These are phyloP conservation scores for Mariannaea elegans DNA, from an alignment of 2,329 filamentous ascomycete species.

Conservation along the genomic window DNA sequence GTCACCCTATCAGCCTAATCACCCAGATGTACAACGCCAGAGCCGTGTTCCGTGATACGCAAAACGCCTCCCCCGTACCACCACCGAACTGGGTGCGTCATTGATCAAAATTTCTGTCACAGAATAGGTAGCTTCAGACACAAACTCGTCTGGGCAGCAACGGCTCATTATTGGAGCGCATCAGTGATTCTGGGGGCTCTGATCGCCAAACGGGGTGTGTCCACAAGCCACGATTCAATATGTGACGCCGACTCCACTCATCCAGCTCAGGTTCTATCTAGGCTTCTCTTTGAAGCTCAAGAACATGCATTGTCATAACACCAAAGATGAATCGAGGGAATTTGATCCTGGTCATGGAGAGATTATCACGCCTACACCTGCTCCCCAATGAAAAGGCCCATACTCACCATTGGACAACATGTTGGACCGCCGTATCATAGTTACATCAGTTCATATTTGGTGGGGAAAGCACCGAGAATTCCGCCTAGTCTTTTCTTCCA, in stretches of 20 bases:
- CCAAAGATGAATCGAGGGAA: neutral
- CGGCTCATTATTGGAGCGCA: constrained; percentile 37
- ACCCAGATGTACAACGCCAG: neutral
- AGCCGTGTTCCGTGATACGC: constrained; percentile 9
- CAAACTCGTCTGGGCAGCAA: neutral
- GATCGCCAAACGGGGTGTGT: constrained; percentile 23
- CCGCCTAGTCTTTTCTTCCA: constrained; percentile 28
- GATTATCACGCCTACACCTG: neutral
- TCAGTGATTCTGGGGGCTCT: constrained; percentile 17
- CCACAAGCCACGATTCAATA: neutral
- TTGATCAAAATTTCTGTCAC: no score
- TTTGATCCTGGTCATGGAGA: neutral
- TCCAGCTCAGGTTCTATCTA: no score
- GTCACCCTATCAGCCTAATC: constrained; percentile 2
- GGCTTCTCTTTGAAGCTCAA: no score
- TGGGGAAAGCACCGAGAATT: constrained; percentile 39
- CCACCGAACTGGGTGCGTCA: no score
- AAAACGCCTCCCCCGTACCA: neutral
- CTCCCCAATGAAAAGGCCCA: neutral
- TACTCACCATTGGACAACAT: neutral
- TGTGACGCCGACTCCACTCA: neutral
- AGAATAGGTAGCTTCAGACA: neutral
- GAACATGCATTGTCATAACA: no score
- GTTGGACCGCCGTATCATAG: no score
- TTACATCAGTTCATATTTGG: constrained; percentile 26